Evolutionary conservation across 169 alveolate species (phyloP), one percentile per base, ranked within the genome.

Genomic region (Plasmodium knowlesi): DNA sequence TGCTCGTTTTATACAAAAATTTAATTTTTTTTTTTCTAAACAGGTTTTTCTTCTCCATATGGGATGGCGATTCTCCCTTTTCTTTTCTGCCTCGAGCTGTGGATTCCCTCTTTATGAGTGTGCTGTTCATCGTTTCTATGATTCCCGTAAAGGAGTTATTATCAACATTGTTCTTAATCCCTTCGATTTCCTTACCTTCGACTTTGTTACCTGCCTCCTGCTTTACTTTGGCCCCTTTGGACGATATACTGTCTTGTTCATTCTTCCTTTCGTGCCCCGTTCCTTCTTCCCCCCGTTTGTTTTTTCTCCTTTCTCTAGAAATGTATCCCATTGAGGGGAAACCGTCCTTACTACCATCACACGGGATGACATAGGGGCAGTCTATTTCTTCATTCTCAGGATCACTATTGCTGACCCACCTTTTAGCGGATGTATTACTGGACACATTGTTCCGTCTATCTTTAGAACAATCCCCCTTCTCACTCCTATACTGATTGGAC

Each of bases 141-240:
- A 86, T 86, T 46, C 85, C 85, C 14, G 39, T 76, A 76, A 74
- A 86, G 5, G 93, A 86, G 30, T 76, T 86, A 6, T 86, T 76
- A 10, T 74, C 86, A 30, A 83, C 8, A 32, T 83, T 83, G 43
- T 83, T 70, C 9, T 82, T 22, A 4, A 16, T 41, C 3, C 82
- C 6, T 70, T 16, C 46, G 25, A 14, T 46, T 34, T 50, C 78
- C 30, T 30, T 37, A 6, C 34, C 61, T 2, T 5, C 43, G 30
- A 22, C 8, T 83, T 22, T 5, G 37, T 32, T 70, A 39, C 41
- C 41, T 9, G 8, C 72, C 61, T 46, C 30, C 22, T n/a, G 32
- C 22, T 37, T 30, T 2, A 19, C 67, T 22, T 70, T 39, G 25
- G 14, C 61, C 61, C 8, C 61, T 16, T 16, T 50, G 8, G 22